Evolutionary conservation across 345 rosid genomes (phyloP).

Genomic region (Arabidopsis thaliana): DNA sequence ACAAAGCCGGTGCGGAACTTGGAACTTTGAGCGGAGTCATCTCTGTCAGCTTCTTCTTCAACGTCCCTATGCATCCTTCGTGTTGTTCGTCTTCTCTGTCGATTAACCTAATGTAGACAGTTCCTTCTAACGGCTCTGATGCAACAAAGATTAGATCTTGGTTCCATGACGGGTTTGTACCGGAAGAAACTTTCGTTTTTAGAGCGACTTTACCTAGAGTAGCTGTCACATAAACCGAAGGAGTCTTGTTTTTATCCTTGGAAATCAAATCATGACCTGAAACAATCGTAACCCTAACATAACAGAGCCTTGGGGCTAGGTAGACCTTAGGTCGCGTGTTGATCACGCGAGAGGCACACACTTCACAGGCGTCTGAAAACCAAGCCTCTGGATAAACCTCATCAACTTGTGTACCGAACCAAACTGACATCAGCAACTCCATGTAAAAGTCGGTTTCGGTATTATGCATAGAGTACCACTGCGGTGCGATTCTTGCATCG

Average conservation of each 20-base stretch:
- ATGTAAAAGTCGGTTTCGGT: slow-evolving; percentile 5
- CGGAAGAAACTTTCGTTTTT: neutral
- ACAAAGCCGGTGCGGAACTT: slow-evolving; percentile 24
- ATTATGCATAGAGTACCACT: slow-evolving; percentile 20
- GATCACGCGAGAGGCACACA: slow-evolving; percentile 24
- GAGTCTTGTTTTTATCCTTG: neutral
- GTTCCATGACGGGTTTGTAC: slow-evolving; percentile 39
- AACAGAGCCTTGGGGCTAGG: slow-evolving; percentile 41
- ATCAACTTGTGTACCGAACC: slow-evolving; percentile 42
- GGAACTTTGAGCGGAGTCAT: slow-evolving; percentile 31
- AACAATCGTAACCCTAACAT: slow-evolving; percentile 37
- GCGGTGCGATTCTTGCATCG: slow-evolving; percentile 30
- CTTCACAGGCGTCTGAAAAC: slow-evolving; percentile 34
- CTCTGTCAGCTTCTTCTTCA: slow-evolving; percentile 30
- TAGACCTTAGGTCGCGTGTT: slow-evolving; percentile 39
- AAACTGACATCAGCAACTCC: slow-evolving; percentile 28
- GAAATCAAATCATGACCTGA: slow-evolving; percentile 39
- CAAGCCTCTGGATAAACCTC: slow-evolving; percentile 34
- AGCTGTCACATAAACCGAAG: slow-evolving; percentile 34
- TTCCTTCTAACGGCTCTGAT: slow-evolving; percentile 36
- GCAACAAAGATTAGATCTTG: slow-evolving; percentile 37
- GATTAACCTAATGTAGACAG: neutral
- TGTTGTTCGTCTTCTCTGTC: neutral
- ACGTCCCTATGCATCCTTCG: slow-evolving; percentile 12
- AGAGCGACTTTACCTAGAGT: neutral